phyloP scores from a whole-genome alignment of 106 monocot genomes.

The Amphibolis antarctica region DNA sequence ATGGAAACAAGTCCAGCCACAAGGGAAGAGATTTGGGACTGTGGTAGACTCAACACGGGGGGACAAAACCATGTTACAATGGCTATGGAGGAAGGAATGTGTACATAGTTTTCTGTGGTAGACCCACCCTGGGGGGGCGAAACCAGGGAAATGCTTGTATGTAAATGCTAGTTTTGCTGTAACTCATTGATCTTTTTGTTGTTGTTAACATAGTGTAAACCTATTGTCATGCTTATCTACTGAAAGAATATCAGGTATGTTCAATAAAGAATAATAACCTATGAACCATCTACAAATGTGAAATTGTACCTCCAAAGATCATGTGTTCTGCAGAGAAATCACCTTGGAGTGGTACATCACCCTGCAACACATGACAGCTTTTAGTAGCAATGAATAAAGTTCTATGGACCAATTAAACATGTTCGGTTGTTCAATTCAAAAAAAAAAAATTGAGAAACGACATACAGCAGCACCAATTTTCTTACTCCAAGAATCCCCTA shows the following conservation, averaged over 20 bases:
- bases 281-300: neutral
- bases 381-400: no score
- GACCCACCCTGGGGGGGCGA: no score
- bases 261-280: neutral
- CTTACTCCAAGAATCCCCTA: slow-evolving; percentile 92
- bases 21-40: no score
- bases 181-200: no score
- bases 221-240: neutral
- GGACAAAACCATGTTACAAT: no score
- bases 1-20: no score
- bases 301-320: slow-evolving; percentile 75
- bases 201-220: neutral
- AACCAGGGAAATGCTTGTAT: no score
- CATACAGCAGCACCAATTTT: slow-evolving; percentile 77
- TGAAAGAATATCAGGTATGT: neutral
- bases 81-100: no score
- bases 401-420: neutral
- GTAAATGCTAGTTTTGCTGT: no score
- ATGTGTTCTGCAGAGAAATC: slow-evolving; percentile 84
- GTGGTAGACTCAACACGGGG: no score
- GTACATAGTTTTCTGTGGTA: no score
- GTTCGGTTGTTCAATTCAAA: neutral
- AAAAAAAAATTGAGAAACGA: slow-evolving; percentile 1
- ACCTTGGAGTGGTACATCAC: slow-evolving; percentile 76
- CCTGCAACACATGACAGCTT: no score